Base-by-base conservation (phyloP, 2,329 filamentous ascomycete species). In the Fusarium tjaetaba region DNA sequence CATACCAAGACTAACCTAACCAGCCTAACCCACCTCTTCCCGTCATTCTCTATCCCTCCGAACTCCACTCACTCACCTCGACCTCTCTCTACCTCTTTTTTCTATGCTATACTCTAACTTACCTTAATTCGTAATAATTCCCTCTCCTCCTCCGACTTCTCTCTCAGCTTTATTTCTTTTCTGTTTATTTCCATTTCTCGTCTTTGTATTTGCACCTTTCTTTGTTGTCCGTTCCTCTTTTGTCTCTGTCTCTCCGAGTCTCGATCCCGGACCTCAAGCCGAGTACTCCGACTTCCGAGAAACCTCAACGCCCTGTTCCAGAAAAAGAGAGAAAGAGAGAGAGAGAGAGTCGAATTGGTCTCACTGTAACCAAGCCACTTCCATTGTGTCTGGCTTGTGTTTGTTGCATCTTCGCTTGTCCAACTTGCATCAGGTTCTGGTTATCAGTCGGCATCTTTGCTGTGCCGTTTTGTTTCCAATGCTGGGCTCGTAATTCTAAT, bases 401-500 rank as follows among this genome's bases (percentile, higher is more conserved):
- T 71, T 70, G 57, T 65, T 64, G 61, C 48, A 56, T 60, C 65
- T 65, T 76, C 69, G 73, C 72, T 73, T 71, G 61, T 62, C 39
- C 62, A 57, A 49, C 61, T 60, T 53, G 67, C 49, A 67, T 66
- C 62, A 65, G 61, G 71, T 51, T 70, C 62, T 69, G 65, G 71
- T 51, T 65, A 52, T 74, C 69, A 65, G 72, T 55, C 65, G 75
- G 70, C 75, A 72, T 68, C 55, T 65, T 63, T 58, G 38, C 65
- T 63, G 74, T 73, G 66, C 69, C 75, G 74, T 67, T 64, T 73
- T 64, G 65, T 61, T 63, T 63, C 66, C 61, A 66, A 79, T 78
- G 77, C 76, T 72, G 68, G 68, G 61, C 67, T 74, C 61, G 74
- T 79, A 79, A 79, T 79, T 75, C 74, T 79, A 79, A 79, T 79